phyloP scores from a whole-genome alignment of 2,329 filamentous ascomycete species.

The Colletotrichum sp. region DNA sequence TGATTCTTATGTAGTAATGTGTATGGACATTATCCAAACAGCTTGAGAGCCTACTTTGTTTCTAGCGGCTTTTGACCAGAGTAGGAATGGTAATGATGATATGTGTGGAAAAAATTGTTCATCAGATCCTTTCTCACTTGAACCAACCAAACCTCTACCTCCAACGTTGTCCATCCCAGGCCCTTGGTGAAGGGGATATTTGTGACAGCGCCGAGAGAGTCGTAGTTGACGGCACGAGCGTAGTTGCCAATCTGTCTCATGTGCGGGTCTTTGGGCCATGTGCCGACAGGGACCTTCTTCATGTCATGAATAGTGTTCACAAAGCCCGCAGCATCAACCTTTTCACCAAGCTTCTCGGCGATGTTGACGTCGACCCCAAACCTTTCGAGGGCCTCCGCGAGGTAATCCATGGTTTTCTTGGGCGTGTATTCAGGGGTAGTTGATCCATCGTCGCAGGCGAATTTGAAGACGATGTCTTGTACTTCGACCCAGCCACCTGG shows the following conservation, averaged over 20 bases:
- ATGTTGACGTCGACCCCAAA: constrained; percentile 27
- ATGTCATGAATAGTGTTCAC: constrained; percentile 28
- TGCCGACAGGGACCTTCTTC: constrained; percentile 41
- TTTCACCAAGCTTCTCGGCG: constrained; percentile 13
- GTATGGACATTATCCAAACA: too few relatives aligned
- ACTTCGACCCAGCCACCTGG: constrained; percentile 54
- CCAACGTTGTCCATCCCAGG: neutral
- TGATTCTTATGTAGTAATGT: too few relatives aligned
- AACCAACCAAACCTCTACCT: neutral
- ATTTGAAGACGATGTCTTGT: constrained; percentile 31
- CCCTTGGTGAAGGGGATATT: neutral
- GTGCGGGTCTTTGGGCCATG: constrained; percentile 44
- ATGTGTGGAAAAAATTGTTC: neutral
- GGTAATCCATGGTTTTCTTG: neutral
- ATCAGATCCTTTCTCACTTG: neutral
- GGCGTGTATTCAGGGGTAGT: constrained; percentile 8
- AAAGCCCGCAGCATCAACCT: constrained; percentile 28
- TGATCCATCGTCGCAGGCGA: constrained; percentile 31
- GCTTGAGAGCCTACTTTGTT: too few relatives aligned
- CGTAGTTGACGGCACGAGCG: constrained; percentile 7
- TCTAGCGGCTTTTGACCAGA: neutral
- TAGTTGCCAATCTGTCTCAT: constrained; percentile 42
- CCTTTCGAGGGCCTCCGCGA: constrained; percentile 21
- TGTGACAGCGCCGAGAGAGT: neutral
- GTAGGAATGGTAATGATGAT: neutral